Conservation (phyloP, 2,329 filamentous ascomycete genomes). For the Rosellinia necatrix region DNA sequence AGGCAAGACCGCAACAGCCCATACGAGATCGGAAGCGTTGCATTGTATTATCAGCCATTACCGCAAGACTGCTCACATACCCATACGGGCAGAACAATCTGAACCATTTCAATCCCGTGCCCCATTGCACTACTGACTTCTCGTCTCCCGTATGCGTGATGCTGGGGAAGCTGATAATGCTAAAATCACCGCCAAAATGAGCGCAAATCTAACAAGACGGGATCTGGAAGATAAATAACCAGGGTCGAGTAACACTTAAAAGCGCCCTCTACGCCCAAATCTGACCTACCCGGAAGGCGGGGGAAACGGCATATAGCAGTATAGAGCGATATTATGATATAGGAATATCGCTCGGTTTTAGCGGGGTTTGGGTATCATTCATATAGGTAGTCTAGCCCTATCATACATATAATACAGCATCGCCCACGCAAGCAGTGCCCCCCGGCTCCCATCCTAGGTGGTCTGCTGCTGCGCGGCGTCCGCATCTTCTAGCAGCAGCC, state of each 20-base stretch:
- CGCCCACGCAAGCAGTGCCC: not conserved
- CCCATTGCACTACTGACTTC: not conserved
- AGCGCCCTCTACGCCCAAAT: no score
- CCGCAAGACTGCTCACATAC: conserved; percentile 3
- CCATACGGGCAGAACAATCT: not conserved
- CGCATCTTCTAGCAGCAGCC: conserved; percentile 62
- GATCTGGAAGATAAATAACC: no score
- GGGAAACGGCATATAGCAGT: no score
- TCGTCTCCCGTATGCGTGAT: not conserved
- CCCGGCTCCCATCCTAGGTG: no score
- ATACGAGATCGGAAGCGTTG: conserved; percentile 8
- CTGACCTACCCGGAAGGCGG: no score
- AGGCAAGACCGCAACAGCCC: conserved; percentile 29
- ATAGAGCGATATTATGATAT: no score
- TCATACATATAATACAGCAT: conserved; percentile 7
- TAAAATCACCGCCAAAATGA: no score
- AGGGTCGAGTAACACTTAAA: no score
- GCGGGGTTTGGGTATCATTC: conserved; percentile 28
- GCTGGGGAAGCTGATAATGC: no score
- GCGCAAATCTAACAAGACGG: no score
- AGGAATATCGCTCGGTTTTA: no score
- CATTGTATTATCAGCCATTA: conserved; percentile 12
- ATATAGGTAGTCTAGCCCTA: conserved; percentile 6
- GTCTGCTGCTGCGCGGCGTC: conserved; percentile 16
- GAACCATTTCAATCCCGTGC: not conserved